A percentile compares a stretch with the other conserved stretches of the same genome.
Conservation (phyloP, 2,329 filamentous ascomycete genomes). For the Pestalotiopsis sp. region DNA sequence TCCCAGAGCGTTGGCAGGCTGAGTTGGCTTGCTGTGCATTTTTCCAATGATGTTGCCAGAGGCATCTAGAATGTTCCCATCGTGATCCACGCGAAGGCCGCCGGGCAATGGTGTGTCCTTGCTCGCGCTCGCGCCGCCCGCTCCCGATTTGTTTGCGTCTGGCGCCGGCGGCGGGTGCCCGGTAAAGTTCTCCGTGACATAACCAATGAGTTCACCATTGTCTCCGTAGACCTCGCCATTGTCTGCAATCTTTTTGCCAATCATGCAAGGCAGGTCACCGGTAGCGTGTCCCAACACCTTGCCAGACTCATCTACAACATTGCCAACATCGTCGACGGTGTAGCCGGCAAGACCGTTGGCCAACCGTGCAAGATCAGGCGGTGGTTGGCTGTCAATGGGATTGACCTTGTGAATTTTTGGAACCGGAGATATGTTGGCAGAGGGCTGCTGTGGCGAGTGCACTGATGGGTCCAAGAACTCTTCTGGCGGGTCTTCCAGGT, state of each 20-base stretch:
- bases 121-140: not conserved
- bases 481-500: slow-evolving; percentile 31
- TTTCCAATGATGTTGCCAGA: slow-evolving; percentile 49
- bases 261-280: slow-evolving; percentile 58
- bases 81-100: slow-evolving; percentile 43
- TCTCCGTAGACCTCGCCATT: slow-evolving; percentile 50
- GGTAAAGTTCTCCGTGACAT: slow-evolving; percentile 45
- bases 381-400: slow-evolving; percentile 36
- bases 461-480: slow-evolving; percentile 34
- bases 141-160: not conserved
- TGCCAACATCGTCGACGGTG: slow-evolving; percentile 56
- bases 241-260: slow-evolving; percentile 48
- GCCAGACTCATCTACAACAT: slow-evolving; percentile 52
- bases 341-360: slow-evolving; percentile 48
- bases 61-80: slow-evolving; percentile 48
- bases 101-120: slow-evolving; percentile 25
- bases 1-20: slow-evolving; percentile 17
- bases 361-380: slow-evolving; percentile 33
- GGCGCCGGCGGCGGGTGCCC: slow-evolving; percentile 21
- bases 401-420: slow-evolving; percentile 44
- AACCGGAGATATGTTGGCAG: slow-evolving; percentile 43
- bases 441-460: slow-evolving; percentile 29
- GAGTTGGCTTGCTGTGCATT: slow-evolving; percentile 43
- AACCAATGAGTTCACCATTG: slow-evolving; percentile 44
- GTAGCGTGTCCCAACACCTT: slow-evolving; percentile 54